Base-by-base conservation (phyloP, 129 eudicot genomes). In the Helianthus tuberosus region DNA sequence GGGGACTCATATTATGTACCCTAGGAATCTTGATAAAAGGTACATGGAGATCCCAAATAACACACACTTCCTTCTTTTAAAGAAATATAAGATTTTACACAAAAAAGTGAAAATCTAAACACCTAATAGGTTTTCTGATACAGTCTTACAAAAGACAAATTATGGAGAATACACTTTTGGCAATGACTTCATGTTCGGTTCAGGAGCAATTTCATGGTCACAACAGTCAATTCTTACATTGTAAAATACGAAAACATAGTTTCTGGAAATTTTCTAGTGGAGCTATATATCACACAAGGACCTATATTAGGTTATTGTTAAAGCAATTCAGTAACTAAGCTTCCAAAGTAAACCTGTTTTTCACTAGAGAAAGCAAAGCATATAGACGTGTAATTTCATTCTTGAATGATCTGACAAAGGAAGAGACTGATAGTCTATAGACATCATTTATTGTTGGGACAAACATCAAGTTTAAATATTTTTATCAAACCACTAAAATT, bases 81-180 rank as follows among this genome's bases (percentile, higher is more conserved):
- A 27, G 6, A 29, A 50, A 13, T 16, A 54, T 54, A 54, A 17
- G 3, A 17, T 54, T 2, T 17, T 54, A 10, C 20, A 54, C 61
- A 54, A 57, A 57, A 23, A 23, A 17, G 1, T 23, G 14, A 57
- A 4, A 57, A 23, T 20, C 36, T 52, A 10, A 14, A 10, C 6
- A 58, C 23, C 27, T 58, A 54, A 23, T 58, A 58, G 38, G 62
- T 58, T 58, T 58, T 25, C 38, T 10, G 6, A 29, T 27, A 59
- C 32, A 69, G 58, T 70, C 69, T 48, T 25, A 48, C 23, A 74
- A 62, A 32, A 62, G 61, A 48, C 27, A 74, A 5, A 49, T 62
- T 50, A 73, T 16, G 70, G 16, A 36, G 32, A 61, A 29, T 11
- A 38, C 35, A 35, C 49, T 74, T 74, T 51, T 8, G 51, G 78